Evolutionary conservation across 2,329 filamentous ascomycete species (phyloP), one percentile per base, ranked within the genome.

Genomic region (Rutstroemia sp.): DNA sequence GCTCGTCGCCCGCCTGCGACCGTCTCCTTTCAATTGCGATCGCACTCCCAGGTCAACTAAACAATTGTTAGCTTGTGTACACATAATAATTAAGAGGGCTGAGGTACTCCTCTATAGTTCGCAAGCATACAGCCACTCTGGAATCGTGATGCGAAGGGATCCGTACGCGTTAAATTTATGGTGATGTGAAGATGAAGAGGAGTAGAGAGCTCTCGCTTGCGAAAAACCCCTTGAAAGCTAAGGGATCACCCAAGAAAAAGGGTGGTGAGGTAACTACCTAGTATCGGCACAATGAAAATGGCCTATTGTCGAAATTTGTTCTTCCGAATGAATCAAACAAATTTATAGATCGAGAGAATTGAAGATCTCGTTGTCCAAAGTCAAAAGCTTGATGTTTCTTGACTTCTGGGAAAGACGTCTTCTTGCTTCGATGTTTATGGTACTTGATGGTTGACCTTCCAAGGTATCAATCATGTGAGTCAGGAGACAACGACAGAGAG

Each of bases 41-140:
- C 52, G 61, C 59, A 50, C 54, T 52, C 54, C 49, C 54, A 52
- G 49, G 53, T 58, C 47, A 49, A 58, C 65, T 67, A 58, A 46
- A 44, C 42, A 30, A 25, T 54, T 49, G 58, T 69, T 67, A 69
- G 65, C 53, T 52, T 19, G 60, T 30, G 44, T 27, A 34, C 38
- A 23, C 44, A 19, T 42, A 45, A 49, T 56, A 42, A 48, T 25
- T 46, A 49, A 41, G 50, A 27, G 16, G 10, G 12, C 49, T 41
- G 44, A 12, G 54, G 49, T 65, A 67, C 65, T 64, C 59, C 62
- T 66, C 62, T 61, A 45, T 39, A 21, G 7, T 51, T 54, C 39
- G 27, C 49, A 39, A 52, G 57, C 63, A 64, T 65, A 51, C 52
- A 65, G 55, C 53, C 45, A 10, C 41, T 38, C 49, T 54, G 41